These are phyloP conservation scores for Neofusicoccum umdonicola DNA, from an alignment of 2,329 filamentous ascomycete species.

Conservation along the genomic window DNA sequence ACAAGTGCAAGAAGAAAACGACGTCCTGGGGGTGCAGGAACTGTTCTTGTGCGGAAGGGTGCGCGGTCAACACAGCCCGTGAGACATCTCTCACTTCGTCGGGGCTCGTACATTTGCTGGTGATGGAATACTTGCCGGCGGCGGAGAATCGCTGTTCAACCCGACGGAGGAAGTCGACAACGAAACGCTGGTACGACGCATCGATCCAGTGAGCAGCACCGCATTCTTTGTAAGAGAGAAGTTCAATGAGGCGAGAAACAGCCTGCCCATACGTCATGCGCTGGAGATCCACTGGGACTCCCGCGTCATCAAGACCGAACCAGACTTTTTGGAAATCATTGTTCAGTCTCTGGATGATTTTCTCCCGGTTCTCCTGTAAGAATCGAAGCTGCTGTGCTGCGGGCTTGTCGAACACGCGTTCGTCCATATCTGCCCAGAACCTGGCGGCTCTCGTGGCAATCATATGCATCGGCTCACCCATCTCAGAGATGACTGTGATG, in stretches of 20 bases:
- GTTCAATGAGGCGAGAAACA: conserved; percentile 79
- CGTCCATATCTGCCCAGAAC: conserved; percentile 95
- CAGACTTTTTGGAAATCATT: conserved; percentile 96
- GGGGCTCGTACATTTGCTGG: neutral
- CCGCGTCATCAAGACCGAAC: conserved; percentile 83
- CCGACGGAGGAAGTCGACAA: conserved; percentile 82
- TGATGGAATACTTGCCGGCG: neutral
- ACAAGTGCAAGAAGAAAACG: conserved; percentile 31
- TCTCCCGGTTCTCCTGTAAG: conserved; percentile 81
- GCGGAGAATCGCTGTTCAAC: conserved; percentile 20
- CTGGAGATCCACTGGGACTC: conserved; percentile 80
- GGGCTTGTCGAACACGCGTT: conserved; percentile 71
- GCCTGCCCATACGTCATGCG: conserved; percentile 96
- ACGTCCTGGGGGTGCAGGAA: conserved; percentile 22
- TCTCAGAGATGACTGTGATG: conserved; percentile 89
- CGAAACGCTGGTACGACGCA: conserved; percentile 70
- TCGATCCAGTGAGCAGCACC: conserved; percentile 77
- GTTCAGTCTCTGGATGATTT: conserved; percentile 95
- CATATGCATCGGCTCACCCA: conserved; percentile 97
- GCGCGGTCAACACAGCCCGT: neutral
- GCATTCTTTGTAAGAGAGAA: conserved; percentile 90
- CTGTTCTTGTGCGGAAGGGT: neutral
- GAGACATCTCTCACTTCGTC: neutral
- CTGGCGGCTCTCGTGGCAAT: conserved; percentile 85
- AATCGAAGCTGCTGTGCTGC: conserved; percentile 72